Percentiles rank a stretch among this genome's conserved stretches.
phyloP scores from a whole-genome alignment of 257 asterid genomes.

The Linderniella brevidens region DNA sequence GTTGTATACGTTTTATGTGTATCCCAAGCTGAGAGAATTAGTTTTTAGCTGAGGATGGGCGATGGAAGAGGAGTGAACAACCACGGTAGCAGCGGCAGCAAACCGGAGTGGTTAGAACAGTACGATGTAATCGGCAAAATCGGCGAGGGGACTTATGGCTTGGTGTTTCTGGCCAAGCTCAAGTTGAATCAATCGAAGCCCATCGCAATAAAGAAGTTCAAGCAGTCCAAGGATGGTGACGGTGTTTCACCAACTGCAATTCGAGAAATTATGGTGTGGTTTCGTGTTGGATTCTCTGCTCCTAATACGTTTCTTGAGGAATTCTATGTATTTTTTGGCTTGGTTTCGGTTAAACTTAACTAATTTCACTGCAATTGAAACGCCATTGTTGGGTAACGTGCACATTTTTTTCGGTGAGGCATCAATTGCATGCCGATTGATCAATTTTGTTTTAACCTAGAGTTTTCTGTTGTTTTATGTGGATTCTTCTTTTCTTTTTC shows the following conservation, averaged over 20 bases:
- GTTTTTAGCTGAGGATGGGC: constrained; percentile 19
- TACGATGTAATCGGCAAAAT: constrained; percentile 90
- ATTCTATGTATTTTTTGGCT: too few relatives aligned
- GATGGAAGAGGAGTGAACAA: constrained; percentile 33
- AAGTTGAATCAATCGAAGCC: constrained; percentile 67
- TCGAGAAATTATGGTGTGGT: constrained; percentile 87
- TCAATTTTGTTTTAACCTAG: too few relatives aligned
- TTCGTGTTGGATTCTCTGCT: not conserved
- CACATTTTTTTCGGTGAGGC: too few relatives aligned
- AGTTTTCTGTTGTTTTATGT: too few relatives aligned
- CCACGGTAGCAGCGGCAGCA: constrained; percentile 19
- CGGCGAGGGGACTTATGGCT: constrained; percentile 93
- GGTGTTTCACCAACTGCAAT: constrained; percentile 99
- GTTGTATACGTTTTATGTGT: not conserved
- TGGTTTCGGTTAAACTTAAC: too few relatives aligned
- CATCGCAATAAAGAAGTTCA: constrained; percentile 90
- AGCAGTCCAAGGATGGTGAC: constrained; percentile 97
- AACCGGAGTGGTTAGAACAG: constrained; percentile 95
- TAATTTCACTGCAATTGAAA: too few relatives aligned
- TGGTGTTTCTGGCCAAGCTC: constrained; percentile 84
- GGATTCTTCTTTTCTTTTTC: not conserved
- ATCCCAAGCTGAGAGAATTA: not conserved
- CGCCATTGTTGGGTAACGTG: too few relatives aligned
- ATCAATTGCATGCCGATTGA: too few relatives aligned
- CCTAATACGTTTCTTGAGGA: not conserved